Evolutionary conservation across 352 stramenopile genomes (phyloP).

Genomic region (Plasmopara halstedii): DNA sequence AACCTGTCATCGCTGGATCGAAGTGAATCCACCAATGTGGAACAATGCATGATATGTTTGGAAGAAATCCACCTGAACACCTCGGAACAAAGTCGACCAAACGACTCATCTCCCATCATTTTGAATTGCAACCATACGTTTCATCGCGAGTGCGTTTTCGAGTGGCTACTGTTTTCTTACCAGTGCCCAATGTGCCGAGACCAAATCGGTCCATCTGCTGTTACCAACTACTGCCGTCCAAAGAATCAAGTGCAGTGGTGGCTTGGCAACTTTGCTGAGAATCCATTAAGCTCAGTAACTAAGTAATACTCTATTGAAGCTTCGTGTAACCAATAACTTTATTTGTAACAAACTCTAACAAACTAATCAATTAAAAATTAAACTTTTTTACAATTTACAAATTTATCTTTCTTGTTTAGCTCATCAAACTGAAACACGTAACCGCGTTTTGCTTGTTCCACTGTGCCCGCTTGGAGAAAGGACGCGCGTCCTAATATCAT

Average conservation of each 20-base stretch:
- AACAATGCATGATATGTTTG: slow-evolving; percentile 45
- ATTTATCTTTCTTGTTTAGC: too few relatives aligned
- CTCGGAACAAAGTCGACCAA: slow-evolving; percentile 10
- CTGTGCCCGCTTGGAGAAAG: too few relatives aligned
- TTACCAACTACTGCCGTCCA: slow-evolving; percentile 24
- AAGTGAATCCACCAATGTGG: slow-evolving; percentile 7
- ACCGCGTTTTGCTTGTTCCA: too few relatives aligned
- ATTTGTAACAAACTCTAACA: background rate
- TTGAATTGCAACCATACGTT: slow-evolving; percentile 62
- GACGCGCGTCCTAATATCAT: too few relatives aligned
- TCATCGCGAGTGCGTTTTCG: slow-evolving; percentile 62
- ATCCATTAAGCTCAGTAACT: slow-evolving; percentile 18
- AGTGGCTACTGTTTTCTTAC: slow-evolving; percentile 67
- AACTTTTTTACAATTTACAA: too few relatives aligned
- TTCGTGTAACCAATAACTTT: background rate
- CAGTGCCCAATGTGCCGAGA: slow-evolving; percentile 55
- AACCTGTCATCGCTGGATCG: slow-evolving; percentile 19
- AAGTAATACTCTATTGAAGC: slow-evolving; percentile 1
- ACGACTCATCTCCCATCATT: slow-evolving; percentile 20
- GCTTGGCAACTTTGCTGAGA: slow-evolving; percentile 42
- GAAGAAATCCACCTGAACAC: slow-evolving; percentile 28
- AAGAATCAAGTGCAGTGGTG: slow-evolving; percentile 58
- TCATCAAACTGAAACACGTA: too few relatives aligned
- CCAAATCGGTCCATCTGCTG: slow-evolving; percentile 35
- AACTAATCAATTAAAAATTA: background rate